A percentile compares a stretch with the other conserved stretches of the same genome.
Conservation (phyloP, 2,329 filamentous ascomycete species). For the Claviceps digitariae region DNA sequence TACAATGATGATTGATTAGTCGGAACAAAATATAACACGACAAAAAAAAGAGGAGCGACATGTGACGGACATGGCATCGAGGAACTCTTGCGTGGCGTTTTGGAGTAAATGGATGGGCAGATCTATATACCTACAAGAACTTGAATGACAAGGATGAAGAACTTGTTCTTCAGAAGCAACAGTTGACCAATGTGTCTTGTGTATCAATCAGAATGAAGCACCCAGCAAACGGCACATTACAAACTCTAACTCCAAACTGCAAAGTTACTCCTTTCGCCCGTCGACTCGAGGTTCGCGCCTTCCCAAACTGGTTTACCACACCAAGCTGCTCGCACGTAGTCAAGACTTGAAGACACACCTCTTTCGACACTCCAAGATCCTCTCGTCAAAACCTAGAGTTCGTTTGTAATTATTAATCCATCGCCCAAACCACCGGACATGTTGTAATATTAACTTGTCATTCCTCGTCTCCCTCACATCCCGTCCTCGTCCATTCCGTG, state of each 20-base stretch:
- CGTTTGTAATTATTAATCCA: neutral
- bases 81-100: conserved; percentile 12
- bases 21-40: conserved; percentile 1
- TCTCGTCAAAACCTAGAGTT: neutral
- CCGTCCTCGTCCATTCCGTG: neutral
- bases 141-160: neutral
- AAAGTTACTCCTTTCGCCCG: neutral
- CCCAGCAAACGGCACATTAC: neutral
- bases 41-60: neutral
- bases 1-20: conserved; percentile 65
- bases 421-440: neutral
- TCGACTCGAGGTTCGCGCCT: neutral
- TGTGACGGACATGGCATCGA: conserved; percentile 4
- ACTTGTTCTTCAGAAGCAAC: neutral
- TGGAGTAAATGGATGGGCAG: conserved; percentile 4
- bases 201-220: neutral
- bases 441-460: neutral
- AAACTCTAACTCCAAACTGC: neutral
- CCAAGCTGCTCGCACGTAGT: neutral
- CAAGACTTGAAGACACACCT: neutral
- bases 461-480: neutral
- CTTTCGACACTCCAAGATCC: neutral
- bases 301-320: neutral
- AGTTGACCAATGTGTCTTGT: neutral
- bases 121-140: neutral